Percentiles rank a stretch among this genome's conserved stretches.
phyloP scores from a whole-genome alignment of 495 filamentous ascomycete species.

The Neurospora discreta region DNA sequence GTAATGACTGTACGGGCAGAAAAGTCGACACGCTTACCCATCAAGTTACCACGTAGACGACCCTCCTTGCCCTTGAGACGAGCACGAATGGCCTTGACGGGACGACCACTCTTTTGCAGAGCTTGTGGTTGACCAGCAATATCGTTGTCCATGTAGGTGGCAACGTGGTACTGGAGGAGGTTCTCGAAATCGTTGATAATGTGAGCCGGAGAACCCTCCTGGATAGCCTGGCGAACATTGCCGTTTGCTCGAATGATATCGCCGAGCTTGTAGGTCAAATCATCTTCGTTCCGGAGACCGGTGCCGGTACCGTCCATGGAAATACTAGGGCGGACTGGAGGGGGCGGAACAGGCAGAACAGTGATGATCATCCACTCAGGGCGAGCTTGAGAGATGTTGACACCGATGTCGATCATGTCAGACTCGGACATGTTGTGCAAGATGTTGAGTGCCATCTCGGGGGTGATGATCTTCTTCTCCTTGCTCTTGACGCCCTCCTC shows the following conservation, averaged over 20 bases:
- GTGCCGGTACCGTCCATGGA: conserved; percentile 80
- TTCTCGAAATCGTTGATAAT: conserved; percentile 81
- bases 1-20: conserved; percentile 99
- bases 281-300: conserved; percentile 88
- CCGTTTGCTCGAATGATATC: conserved; percentile 97
- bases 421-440: conserved; percentile 70
- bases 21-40: conserved; percentile 99
- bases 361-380: conserved; percentile 98
- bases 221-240: conserved; percentile 78
- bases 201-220: conserved; percentile 82
- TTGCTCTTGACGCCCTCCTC: conserved; percentile 69
- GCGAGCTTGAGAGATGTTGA: conserved; percentile 86
- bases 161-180: conserved; percentile 94
- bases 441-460: conserved; percentile 70
- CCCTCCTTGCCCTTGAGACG: conserved; percentile 98
- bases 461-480: conserved; percentile 80
- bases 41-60: conserved; percentile 91
- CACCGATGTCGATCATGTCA: conserved; percentile 74
- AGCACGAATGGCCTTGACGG: conserved; percentile 90
- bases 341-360: conserved; percentile 87
- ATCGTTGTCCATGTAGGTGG: conserved; percentile 99
- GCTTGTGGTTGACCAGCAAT: conserved; percentile 94
- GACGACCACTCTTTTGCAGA: conserved; percentile 89
- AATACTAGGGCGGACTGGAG: conserved; percentile 90
- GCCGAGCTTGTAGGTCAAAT: conserved; percentile 96